Conservation (phyloP, 192 early-diverging fungal genomes). For the Physocladia obscura region DNA sequence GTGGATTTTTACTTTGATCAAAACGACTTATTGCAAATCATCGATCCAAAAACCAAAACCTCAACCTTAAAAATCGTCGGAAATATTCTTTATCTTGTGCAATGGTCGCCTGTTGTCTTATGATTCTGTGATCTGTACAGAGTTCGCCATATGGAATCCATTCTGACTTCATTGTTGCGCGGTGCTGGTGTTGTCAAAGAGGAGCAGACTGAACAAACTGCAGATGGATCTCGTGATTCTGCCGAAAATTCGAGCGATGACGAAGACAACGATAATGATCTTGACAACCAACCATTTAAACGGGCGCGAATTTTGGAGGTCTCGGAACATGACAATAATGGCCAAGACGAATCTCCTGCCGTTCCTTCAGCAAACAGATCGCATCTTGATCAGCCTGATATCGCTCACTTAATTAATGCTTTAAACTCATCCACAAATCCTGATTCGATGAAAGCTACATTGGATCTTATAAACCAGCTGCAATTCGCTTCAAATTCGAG, state of each 20-base stretch:
- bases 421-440: conserved; percentile 21
- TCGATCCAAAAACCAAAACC: no score
- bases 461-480: conserved; percentile 18
- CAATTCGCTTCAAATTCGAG: neutral
- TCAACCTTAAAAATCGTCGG: no score
- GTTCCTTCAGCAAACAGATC: neutral
- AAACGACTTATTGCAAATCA: no score
- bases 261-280: neutral
- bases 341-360: neutral
- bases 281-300: neutral
- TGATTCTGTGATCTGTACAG: neutral
- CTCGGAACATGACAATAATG: neutral
- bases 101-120: neutral
- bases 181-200: neutral
- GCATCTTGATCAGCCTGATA: neutral
- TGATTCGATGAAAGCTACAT: neutral
- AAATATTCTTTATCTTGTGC: no score
- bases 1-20: no score
- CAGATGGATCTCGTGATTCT: neutral
- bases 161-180: conserved; percentile 8
- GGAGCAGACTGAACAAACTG: neutral
- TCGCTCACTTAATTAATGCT: conserved; percentile 15
- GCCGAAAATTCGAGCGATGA: neutral
- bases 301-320: conserved; percentile 4
- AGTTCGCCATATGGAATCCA: conserved; percentile 9